Base-by-base conservation (phyloP, 306 rosid genomes). In the Canavalia ensiformis region DNA sequence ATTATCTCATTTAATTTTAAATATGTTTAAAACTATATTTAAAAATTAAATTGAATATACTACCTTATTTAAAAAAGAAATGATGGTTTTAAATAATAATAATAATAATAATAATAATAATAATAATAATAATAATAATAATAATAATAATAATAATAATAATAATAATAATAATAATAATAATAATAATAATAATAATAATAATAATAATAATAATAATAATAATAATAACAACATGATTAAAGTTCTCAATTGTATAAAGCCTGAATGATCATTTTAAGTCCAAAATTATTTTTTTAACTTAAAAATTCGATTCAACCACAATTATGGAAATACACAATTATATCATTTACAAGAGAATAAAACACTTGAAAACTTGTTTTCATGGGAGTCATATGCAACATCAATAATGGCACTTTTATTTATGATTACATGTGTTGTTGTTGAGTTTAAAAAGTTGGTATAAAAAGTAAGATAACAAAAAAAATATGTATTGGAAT, bases 291-390 rank as follows among this genome's bases (percentile, higher is more conserved):
- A 1, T 30, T 6, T 11, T 3, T 55, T 10, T 49, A 8, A 3
- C 11, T 1, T 9, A 49, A 70, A 39, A 70, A 31, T 3, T 49
- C 13, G 46, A 31, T 0, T 70, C n/a, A n/a, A 31, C 45, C 45
- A 2, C 59, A 70, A 70, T 70, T 66, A 45, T 69, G 75, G n/a
- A n/a, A 30, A 69, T 47, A 59, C 75, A 30, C 31, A n/a, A n/a
- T 49, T 50, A 4, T 49, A 70, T 50, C 2, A 70, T 49, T 70
- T 42, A 42, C 7, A 47, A 46, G 8, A 46, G 58, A 46, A 69
- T 10, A 56, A 70, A 44, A 45, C 5, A 13, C 11, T 8, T 28
- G 3, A 69, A 47, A 45, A 6, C 49, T 31, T 70, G 75, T 49
- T 70, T 11, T 70, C 30, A 13, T 70, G 31, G 25, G 60, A 30